Evolutionary conservation across 768 basidiomycete genomes (phyloP), one percentile per base, ranked within the genome.

Genomic region (Coprinopsis strossmayeri): DNA sequence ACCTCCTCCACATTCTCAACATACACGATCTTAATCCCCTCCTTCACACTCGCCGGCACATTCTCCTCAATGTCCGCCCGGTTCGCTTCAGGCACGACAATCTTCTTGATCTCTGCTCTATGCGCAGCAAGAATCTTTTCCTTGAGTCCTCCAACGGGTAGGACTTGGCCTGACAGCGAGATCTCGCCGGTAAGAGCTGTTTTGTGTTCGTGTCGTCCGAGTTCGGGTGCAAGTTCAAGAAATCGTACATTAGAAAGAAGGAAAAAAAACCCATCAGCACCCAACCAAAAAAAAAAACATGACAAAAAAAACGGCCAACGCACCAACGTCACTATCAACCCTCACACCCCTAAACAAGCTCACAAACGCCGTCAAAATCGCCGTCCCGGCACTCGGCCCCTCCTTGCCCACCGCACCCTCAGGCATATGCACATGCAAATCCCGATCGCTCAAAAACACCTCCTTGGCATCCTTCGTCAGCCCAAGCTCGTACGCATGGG

Each of bases 171-270:
- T 0, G 93, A 86, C 13, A 99, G 81, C 1, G 94, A 92, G 49
- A 99, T 92, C 66, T 99, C 96, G 13, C 96, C 96, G 0, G 96
- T 98, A 92, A 98, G 94, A 4, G 96, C 93, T 92, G 52, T 32
- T 32, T 7, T 32, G 30, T 7, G 9, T 7, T 15, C 7, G 7
- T 7, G 15, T 32, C 9, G 30, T 7, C 7, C 15, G 9, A 32
- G 30, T n/a, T n/a, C 30, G 15, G 15, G 30, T 15, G 30, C 15
- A 7, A 7, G 7, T 15, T 15, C 30, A 32, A 15, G 15, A 32
- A 15, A 32, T 32, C 11, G 10, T 9, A 42, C 41, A 48, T 5
- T 28, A 42, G 18, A 40, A 1, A 4, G 5, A 49, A 26, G 18
- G 35, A 18, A 18, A 18, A 38, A 18, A 15, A 32, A 32, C 30